Percentiles rank a stretch among this genome's conserved stretches.
These are phyloP conservation scores for Rhizophagus prolifer DNA, from an alignment of 192 early-diverging fungal genomes.

Conservation along the genomic window DNA sequence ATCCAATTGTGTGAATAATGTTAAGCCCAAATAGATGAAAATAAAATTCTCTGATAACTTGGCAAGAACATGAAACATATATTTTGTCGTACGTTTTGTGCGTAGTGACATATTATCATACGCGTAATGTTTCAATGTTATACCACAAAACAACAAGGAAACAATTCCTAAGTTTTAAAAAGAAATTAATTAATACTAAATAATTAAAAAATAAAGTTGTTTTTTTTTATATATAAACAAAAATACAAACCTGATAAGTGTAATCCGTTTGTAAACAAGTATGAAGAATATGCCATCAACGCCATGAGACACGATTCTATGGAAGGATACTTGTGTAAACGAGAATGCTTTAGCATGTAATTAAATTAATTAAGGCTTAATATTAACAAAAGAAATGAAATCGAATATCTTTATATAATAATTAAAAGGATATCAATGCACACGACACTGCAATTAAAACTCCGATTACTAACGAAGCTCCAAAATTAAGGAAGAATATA, in stretches of 20 bases:
- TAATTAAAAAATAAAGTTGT: neutral
- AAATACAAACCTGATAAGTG: conserved; percentile 15
- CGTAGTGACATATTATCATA: conserved; percentile 84
- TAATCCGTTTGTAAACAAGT: conserved; percentile 82
- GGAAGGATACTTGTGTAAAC: conserved; percentile 76
- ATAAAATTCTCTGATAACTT: conserved; percentile 96
- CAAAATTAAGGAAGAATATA: conserved; percentile 82
- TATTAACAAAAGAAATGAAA: neutral
- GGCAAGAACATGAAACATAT: conserved; percentile 89
- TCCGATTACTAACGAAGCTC: conserved; percentile 81
- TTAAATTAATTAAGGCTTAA: neutral
- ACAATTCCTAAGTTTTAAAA: conserved; percentile 63
- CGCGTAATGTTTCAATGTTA: conserved; percentile 90
- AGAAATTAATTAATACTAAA: neutral
- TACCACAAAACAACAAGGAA: conserved; percentile 89
- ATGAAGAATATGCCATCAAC: conserved; percentile 88
- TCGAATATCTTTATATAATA: neutral
- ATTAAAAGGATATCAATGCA: conserved; percentile 62
- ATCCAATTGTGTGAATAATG: conserved; percentile 82
- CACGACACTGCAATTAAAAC: conserved; percentile 71
- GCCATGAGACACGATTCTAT: conserved; percentile 87
- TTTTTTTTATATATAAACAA: neutral
- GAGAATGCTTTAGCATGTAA: conserved; percentile 75
- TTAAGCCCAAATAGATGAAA: conserved; percentile 94
- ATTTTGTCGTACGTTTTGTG: conserved; percentile 80